A percentile compares a stretch with the other conserved stretches of the same genome.
Conservation (phyloP, 2,329 filamentous ascomycete species). For the Chaetomium strumarium region DNA sequence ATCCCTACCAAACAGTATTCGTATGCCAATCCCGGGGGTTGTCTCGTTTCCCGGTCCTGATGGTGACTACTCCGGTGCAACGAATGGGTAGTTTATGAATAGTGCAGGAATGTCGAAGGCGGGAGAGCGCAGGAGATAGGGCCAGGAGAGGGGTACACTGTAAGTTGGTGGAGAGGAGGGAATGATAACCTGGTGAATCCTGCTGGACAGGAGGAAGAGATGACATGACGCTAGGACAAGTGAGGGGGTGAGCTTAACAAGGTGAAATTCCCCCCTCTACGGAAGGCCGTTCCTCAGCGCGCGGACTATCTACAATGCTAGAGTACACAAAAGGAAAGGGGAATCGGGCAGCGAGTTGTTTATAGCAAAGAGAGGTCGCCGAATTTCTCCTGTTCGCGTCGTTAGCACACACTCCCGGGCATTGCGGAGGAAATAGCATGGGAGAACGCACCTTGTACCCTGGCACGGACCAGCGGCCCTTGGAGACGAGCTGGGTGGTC, state of each 20-base stretch:
- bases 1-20: no score
- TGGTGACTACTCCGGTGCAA: no score
- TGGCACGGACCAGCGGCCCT: slow-evolving; percentile 96
- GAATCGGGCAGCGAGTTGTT: slow-evolving; percentile 35
- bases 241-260: slow-evolving; percentile 10
- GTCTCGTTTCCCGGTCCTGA: no score
- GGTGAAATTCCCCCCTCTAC: slow-evolving; percentile 16
- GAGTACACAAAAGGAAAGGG: slow-evolving; percentile 54
- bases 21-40: no score
- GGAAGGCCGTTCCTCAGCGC: slow-evolving; percentile 17
- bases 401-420: slow-evolving; percentile 38
- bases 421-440: background rate
- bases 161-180: no score
- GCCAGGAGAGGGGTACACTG: no score
- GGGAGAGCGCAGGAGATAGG: no score
- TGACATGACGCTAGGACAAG: background rate
- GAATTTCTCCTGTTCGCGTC: slow-evolving; percentile 78
- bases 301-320: slow-evolving; percentile 61
- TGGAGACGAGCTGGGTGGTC: slow-evolving; percentile 88
- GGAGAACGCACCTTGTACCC: slow-evolving; percentile 86
- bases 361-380: slow-evolving; percentile 94
- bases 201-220: background rate
- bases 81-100: no score
- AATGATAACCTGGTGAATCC: no score
- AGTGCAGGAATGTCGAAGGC: no score